Evolutionary conservation across 768 basidiomycete genomes (phyloP).

Genomic region (Pleurotus ostreatus): DNA sequence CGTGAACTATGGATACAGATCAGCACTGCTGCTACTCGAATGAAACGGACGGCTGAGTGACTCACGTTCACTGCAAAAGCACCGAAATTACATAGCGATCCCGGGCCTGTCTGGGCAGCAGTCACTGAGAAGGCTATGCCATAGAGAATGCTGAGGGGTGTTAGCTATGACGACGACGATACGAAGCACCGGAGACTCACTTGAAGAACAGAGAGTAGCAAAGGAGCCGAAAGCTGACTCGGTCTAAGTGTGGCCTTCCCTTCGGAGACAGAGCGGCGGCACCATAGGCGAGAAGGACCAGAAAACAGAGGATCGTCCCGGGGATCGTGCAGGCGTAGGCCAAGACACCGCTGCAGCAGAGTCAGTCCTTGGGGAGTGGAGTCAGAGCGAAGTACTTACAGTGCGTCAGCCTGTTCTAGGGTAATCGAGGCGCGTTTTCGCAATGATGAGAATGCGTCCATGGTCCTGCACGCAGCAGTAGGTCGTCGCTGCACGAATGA

Average conservation of each 20-base stretch:
- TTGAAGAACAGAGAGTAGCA: slow-evolving; percentile 16
- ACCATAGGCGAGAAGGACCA: slow-evolving; percentile 15
- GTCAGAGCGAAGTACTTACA: slow-evolving; percentile 2
- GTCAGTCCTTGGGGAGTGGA: slow-evolving; percentile 11
- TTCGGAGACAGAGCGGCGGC: slow-evolving; percentile 7
- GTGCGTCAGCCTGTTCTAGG: not conserved
- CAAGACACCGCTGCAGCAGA: not conserved
- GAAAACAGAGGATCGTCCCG: slow-evolving; percentile 13
- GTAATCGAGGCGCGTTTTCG: not conserved
- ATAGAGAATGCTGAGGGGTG: slow-evolving; percentile 15
- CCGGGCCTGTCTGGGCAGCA: slow-evolving; percentile 7
- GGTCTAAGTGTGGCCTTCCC: slow-evolving; percentile 14
- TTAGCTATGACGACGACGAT: no score
- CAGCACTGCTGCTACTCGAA: no score
- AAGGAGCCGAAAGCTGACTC: slow-evolving; percentile 20
- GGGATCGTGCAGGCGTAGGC: slow-evolving; percentile 10
- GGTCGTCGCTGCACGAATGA: not conserved
- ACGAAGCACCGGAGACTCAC: slow-evolving; percentile 3
- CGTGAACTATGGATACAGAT: slow-evolving; percentile 9
- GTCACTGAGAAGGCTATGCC: slow-evolving; percentile 17
- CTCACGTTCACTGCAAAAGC: slow-evolving; percentile 19
- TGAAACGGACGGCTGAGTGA: not conserved
- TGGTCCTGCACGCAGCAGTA: not conserved
- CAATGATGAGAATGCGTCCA: not conserved
- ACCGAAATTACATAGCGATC: slow-evolving; percentile 14